Base-by-base conservation (phyloP, 2,329 filamentous ascomycete species). In the Cladobotryum mycophilum region DNA sequence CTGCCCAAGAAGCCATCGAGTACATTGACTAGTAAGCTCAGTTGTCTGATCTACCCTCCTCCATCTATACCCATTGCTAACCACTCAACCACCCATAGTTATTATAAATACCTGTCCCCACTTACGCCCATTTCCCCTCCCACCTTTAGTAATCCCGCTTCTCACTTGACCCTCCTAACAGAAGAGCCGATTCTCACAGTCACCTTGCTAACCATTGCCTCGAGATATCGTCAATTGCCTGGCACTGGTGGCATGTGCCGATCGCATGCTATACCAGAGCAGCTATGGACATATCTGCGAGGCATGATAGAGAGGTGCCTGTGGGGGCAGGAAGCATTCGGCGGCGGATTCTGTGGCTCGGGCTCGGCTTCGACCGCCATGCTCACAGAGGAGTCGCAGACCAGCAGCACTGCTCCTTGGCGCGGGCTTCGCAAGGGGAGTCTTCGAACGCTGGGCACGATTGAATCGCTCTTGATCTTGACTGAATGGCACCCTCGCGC, bases 401-500 rank as follows among this genome's bases (percentile, higher is more conserved):
- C 80, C 13, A 86, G 81, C 46, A 86, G 81, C 66, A 86, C 84
- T 4, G 82, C 86, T 55, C 76, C 86, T 44, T 80, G 86, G 81
- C 74, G 85, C 72, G 78, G 83, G 69, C 63, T 90, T 70, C 67
- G 82, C 51, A 87, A 86, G 63, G 87, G 87, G 17, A 93, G 91
- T 58, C 73, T 97, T 48, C 81, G 93, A 47, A 96, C 92, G 0
- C 73, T 99, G 3, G 93, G 93, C 14, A 96, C 92, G 1, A 89
- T 99, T 22, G 93, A 99, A 70, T 95, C 90, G 34, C 72, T 99
- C 33, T 84, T 99, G 76, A 85, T 99, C 22, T 74, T 99, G 41
- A 97, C 92, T 1, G 93, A 99, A 64, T 99, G 93, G 92, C 92
- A 97, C 66, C 93, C 93, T 4, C 83, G 92, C 5, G 91, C 91